These are phyloP conservation scores for Mycena leptocephala DNA, from an alignment of 768 basidiomycete genomes.

Conservation along the genomic window DNA sequence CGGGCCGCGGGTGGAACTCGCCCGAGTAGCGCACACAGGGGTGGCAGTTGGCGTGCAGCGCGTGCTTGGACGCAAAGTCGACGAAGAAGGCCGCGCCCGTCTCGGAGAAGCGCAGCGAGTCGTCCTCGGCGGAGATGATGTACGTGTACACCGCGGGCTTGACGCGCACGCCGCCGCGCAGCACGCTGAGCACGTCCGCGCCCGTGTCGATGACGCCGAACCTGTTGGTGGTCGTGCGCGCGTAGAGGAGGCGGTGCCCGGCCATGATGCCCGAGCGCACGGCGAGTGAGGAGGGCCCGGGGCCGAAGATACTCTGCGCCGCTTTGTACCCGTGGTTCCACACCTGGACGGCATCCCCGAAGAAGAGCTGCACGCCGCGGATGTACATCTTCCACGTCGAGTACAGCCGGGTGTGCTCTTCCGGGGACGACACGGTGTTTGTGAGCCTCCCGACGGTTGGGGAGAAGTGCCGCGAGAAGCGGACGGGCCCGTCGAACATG, in stretches of 20 bases:
- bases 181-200: constrained; percentile 66
- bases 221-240: constrained; percentile 72
- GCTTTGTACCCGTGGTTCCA: constrained; percentile 82
- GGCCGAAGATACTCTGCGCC: constrained; percentile 78
- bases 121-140: constrained; percentile 82
- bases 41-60: constrained; percentile 84
- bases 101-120: constrained; percentile 87
- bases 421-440: constrained; percentile 51
- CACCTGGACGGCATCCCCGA: constrained; percentile 71
- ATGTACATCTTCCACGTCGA: constrained; percentile 88
- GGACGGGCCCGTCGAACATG: constrained; percentile 82
- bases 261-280: constrained; percentile 81
- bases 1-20: constrained; percentile 85
- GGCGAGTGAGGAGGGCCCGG: constrained; percentile 73
- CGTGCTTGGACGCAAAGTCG: constrained; percentile 91
- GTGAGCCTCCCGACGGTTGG: constrained; percentile 80
- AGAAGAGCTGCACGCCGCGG: constrained; percentile 71
- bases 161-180: constrained; percentile 72
- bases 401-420: constrained; percentile 74
- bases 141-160: constrained; percentile 92
- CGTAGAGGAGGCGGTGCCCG: constrained; percentile 83
- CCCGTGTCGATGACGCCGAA: constrained; percentile 72
- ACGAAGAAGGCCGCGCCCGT: constrained; percentile 92
- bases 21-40: constrained; percentile 80
- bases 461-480: constrained; percentile 80